Evolutionary conservation across 139 green algal genomes (phyloP), one percentile per base, ranked within the genome.

Genomic region (Pseudopediastrum boryanum): DNA sequence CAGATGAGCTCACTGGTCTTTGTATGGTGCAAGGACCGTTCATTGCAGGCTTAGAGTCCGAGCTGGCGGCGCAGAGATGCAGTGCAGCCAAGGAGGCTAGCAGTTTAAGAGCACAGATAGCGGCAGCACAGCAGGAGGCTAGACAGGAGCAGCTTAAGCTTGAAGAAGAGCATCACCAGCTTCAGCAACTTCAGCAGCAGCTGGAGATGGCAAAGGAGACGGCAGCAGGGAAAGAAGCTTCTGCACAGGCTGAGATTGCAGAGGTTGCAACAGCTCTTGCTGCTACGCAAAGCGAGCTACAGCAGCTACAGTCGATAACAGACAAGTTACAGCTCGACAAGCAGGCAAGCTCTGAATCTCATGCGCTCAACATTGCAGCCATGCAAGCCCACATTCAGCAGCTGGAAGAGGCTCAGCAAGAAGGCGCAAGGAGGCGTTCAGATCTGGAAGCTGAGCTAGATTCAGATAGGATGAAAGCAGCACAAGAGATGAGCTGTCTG

Each of bases 1-100:
- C 25, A 50, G 68, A 64, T 10, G 46, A 76, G 46, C 44, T 76
- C 16, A 35, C 44, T 27, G 68, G 68, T 33, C 23, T 76, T 3
- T 50, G 29, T 35, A 50, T 50, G 25, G 68, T 48, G 1, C 63
- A 65, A 27, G 46, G 35, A 35, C 68, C 68, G 19, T 35, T 76
- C 23, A 4, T 76, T 12, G 46, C 48, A 36, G 68, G 68, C 2
- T 50, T 76, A 5, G 68, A 76, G 31, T 23, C 23, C 16, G 68
- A 76, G 46, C 46, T 76, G 7, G 68, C 46, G 33, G 2, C 7
- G 4, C 48, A 76, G 48, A 48, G 46, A 3, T 43, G 27, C 68
- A 76, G 33, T 64, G 68, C 68, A 35, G 8, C 25, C 46, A 21
- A 4, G 44, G 48, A 76, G 31, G 48, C 36, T 23, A 36, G 33